Conservation (phyloP, 1,139 yeast species). For the Pichia terricola region DNA sequence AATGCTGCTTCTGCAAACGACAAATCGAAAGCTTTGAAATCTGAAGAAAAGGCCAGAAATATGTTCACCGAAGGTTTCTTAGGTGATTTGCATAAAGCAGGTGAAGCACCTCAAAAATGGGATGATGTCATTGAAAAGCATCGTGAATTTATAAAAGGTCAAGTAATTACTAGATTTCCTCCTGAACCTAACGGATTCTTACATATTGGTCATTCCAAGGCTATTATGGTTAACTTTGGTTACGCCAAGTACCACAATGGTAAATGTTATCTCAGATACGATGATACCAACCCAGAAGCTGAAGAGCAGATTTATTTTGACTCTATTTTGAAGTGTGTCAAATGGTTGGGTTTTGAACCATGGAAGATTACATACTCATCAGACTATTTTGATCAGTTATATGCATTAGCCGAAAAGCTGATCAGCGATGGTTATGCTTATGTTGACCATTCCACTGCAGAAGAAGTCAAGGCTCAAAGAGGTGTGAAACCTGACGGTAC, state of each 20-base stretch:
- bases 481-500: constrained; percentile 90
- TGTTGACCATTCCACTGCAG: constrained; percentile 89
- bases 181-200: constrained; percentile 97
- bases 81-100: constrained; percentile 91
- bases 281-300: constrained; percentile 98
- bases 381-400: constrained; percentile 85
- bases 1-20: background rate
- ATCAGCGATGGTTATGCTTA: constrained; percentile 67
- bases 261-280: constrained; percentile 82
- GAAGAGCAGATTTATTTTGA: constrained; percentile 89
- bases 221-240: constrained; percentile 94
- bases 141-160: constrained; percentile 65
- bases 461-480: constrained; percentile 80
- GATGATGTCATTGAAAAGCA: constrained; percentile 81
- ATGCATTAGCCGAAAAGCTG: constrained; percentile 76
- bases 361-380: constrained; percentile 93
- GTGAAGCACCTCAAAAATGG: constrained; percentile 84
- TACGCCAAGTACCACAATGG: constrained; percentile 83
- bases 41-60: constrained; percentile 41
- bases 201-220: constrained; percentile 97
- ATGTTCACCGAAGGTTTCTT: constrained; percentile 95
- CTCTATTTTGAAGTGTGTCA: constrained; percentile 74
- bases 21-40: background rate
- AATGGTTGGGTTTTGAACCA: constrained; percentile 90
- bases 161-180: constrained; percentile 90